A percentile compares a stretch with the other conserved stretches of the same genome.
Conservation (phyloP, 257 asterid genomes). For the Nicotiana attenuata region DNA sequence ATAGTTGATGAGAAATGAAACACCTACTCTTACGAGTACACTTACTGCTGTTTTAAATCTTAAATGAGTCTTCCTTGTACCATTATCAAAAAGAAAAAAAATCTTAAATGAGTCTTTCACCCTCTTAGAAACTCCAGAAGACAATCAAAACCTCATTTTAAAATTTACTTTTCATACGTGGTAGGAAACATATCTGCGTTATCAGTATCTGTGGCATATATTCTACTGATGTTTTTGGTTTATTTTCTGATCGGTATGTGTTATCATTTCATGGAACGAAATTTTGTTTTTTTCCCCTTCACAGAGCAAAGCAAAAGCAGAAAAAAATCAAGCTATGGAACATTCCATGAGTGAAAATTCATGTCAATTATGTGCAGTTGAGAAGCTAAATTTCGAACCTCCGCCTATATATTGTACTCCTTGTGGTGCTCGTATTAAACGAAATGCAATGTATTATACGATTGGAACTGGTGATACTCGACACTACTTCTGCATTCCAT, state of each 20-base stretch:
- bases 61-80: not conserved
- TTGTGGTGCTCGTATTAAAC: slow-evolving; percentile 91
- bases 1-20: not conserved
- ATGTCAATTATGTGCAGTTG: slow-evolving; percentile 99
- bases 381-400: slow-evolving; percentile 94
- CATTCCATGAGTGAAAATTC: slow-evolving; percentile 88
- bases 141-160: not conserved
- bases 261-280: not conserved
- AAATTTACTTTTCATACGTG: not conserved
- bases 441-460: slow-evolving; percentile 91
- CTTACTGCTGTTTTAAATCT: not conserved
- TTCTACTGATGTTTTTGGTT: not conserved
- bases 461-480: slow-evolving; percentile 92
- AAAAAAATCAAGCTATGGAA: slow-evolving; percentile 91
- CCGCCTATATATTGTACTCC: slow-evolving; percentile 93
- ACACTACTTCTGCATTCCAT: slow-evolving; percentile 80
- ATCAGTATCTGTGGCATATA: not conserved
- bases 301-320: slow-evolving; percentile 94
- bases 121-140: not conserved
- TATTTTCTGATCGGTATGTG: not conserved
- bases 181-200: not conserved
- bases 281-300: slow-evolving; percentile 11
- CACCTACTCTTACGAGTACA: not conserved
- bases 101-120: not conserved
- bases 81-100: no score